phyloP scores from a whole-genome alignment of 108 stramenopile species.

The Mediolabrus comicus region DNA sequence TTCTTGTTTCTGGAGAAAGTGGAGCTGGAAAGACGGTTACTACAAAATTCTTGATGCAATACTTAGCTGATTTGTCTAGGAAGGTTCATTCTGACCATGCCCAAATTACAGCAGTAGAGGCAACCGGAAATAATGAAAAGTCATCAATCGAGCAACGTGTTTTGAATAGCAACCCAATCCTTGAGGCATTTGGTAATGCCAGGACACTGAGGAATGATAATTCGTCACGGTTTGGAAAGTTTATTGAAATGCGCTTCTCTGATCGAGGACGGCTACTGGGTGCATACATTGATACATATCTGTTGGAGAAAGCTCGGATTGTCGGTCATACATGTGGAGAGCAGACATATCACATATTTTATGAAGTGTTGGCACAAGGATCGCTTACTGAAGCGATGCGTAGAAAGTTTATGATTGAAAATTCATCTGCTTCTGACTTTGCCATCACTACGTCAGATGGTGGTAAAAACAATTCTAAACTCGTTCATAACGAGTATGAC shows the following conservation, averaged over 20 bases:
- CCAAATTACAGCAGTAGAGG: background rate
- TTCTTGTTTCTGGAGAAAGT: conserved; percentile 78
- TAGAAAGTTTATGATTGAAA: conserved; percentile 40
- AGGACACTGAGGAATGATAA: conserved; percentile 85
- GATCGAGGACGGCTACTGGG: conserved; percentile 57
- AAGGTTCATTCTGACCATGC: conserved; percentile 19
- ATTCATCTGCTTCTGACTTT: conserved; percentile 31
- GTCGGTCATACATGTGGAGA: conserved; percentile 73
- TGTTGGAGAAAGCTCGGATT: conserved; percentile 84
- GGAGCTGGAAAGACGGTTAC: conserved; percentile 90
- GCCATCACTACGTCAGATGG: conserved; percentile 20
- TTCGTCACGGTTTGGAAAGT: conserved; percentile 94
- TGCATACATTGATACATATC: conserved; percentile 79
- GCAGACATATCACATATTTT: conserved; percentile 95
- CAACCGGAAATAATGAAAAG: background rate
- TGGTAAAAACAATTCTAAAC: conserved; percentile 15
- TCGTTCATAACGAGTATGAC: conserved; percentile 14
- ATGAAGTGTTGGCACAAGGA: conserved; percentile 55
- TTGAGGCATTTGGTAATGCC: conserved; percentile 91
- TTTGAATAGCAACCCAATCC: conserved; percentile 77
- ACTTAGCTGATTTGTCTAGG: conserved; percentile 69
- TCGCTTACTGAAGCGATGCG: conserved; percentile 10
- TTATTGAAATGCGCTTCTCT: conserved; percentile 77
- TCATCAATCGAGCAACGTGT: conserved; percentile 63
- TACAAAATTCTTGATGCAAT: conserved; percentile 86